These are phyloP conservation scores for Aureobasidium vineae DNA, from an alignment of 2,329 filamentous ascomycete species.

Conservation along the genomic window DNA sequence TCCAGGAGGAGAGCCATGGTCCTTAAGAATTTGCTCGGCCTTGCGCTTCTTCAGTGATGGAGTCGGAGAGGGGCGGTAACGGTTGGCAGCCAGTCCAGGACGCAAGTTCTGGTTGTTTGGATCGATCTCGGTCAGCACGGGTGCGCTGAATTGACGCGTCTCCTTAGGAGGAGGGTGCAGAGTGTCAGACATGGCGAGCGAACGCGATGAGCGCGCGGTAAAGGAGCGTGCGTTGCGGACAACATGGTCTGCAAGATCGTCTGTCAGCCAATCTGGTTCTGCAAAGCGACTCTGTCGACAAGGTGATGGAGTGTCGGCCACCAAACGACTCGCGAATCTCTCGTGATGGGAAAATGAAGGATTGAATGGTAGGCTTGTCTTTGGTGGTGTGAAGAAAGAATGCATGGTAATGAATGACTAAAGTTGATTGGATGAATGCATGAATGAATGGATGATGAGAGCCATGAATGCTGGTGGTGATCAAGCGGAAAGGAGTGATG, in stretches of 20 bases:
- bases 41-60: conserved; percentile 53
- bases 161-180: conserved; percentile 33
- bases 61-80: conserved; percentile 46
- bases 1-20: conserved; percentile 52
- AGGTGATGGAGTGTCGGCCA: conserved; percentile 31
- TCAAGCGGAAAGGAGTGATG: neutral
- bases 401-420: conserved; percentile 20
- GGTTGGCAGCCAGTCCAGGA: conserved; percentile 29
- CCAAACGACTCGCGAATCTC: conserved; percentile 13
- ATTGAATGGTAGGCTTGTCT: neutral
- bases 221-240: conserved; percentile 41
- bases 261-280: conserved; percentile 26
- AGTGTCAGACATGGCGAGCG: conserved; percentile 35
- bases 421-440: conserved; percentile 13
- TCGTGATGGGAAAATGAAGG: conserved; percentile 25
- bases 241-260: conserved; percentile 38
- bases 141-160: conserved; percentile 26
- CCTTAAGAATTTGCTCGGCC: conserved; percentile 51
- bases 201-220: conserved; percentile 39
- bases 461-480: neutral
- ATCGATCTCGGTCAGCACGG: conserved; percentile 38
- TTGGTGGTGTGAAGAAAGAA: conserved; percentile 14
- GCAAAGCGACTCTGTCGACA: conserved; percentile 1
- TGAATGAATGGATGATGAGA: neutral
- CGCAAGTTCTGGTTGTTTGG: conserved; percentile 37